Base-by-base conservation (phyloP, 2,329 filamentous ascomycete genomes). In the Colletotrichum sp. region DNA sequence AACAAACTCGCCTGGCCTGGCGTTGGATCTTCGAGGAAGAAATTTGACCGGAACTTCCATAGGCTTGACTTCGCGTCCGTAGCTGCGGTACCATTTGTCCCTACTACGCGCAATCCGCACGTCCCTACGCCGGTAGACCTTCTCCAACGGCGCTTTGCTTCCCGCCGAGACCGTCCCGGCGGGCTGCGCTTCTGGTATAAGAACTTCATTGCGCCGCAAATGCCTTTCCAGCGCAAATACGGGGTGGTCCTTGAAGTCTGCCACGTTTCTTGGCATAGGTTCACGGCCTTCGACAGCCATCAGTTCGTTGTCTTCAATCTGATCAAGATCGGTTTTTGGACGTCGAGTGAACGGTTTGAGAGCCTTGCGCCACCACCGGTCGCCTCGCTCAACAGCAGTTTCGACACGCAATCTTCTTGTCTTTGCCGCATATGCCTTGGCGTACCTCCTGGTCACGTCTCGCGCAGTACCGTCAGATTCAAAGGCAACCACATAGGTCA, bases 361-460 rank as follows among this genome's bases (percentile, higher is more conserved):
- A 0, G 87, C 87, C 67, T 84, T 87, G 5, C 84, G 85, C 89
- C 90, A 92, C 91, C 91, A 93, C 69, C 81, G 81, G 12, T 85
- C 85, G 0, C 86, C 89, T 12, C 85, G 80, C 79, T 89, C 84
- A 87, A 88, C 60, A 82, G 88, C 83, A 36, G 82, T 84, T 64
- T 99, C 97, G 3, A 99, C 90, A n/a, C 97, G 92, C 75, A 91
- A 85, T 78, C 93, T 95, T 26, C 95, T 91, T 1, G 96, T 98
- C 85, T 99, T 99, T 26, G 96, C 95, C 79, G 96, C 97, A 85
- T 94, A 99, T 0, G 94, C 93, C 83, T 97, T 98, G 2, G 93
- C 90, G 82, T 99, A 99, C 18, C 97, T 92, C 71, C 92, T 90
- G 0, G 97, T 99, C 1, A 99, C 95, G 81, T 99, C 97, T 80